A percentile compares a stretch with the other conserved stretches of the same genome.
Conservation (phyloP, 148 eudicot genomes). For the Heliamphora exappendiculata region DNA sequence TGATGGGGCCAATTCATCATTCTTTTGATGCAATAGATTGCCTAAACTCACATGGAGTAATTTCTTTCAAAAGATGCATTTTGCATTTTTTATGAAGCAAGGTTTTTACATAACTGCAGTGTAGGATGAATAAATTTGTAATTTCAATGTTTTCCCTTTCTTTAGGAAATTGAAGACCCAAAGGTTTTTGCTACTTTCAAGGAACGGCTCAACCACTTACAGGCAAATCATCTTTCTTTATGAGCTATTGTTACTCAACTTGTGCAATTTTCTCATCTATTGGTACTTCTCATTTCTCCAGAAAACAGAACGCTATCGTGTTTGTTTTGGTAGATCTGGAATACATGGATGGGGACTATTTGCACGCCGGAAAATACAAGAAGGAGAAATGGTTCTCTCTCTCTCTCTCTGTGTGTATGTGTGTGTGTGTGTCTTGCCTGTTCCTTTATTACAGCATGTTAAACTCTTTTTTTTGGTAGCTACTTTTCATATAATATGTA, state of each 20-base stretch:
- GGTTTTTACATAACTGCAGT: neutral
- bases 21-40: constrained; percentile 53
- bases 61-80: neutral
- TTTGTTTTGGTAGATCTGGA: constrained; percentile 90
- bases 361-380: constrained; percentile 76
- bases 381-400: constrained; percentile 90
- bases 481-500: neutral
- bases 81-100: neutral
- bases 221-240: constrained; percentile 35
- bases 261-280: neutral
- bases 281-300: constrained; percentile 18
- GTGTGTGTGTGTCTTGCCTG: too few species aligned
- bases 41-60: constrained; percentile 48
- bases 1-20: constrained; percentile 74
- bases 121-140: constrained; percentile 8
- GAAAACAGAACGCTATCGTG: constrained; percentile 58
- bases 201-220: constrained; percentile 66
- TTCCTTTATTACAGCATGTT: neutral
- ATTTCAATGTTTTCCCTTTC: neutral
- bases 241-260: neutral
- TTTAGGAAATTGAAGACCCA: constrained; percentile 41
- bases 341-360: constrained; percentile 99
- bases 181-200: constrained; percentile 47
- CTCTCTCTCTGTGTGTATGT: neutral
- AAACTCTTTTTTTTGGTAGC: neutral